Evolutionary conservation across 1,284 basidiomycete species (phyloP), one percentile per base, ranked within the genome.

Genomic region (Laetiporus sulphureus): DNA sequence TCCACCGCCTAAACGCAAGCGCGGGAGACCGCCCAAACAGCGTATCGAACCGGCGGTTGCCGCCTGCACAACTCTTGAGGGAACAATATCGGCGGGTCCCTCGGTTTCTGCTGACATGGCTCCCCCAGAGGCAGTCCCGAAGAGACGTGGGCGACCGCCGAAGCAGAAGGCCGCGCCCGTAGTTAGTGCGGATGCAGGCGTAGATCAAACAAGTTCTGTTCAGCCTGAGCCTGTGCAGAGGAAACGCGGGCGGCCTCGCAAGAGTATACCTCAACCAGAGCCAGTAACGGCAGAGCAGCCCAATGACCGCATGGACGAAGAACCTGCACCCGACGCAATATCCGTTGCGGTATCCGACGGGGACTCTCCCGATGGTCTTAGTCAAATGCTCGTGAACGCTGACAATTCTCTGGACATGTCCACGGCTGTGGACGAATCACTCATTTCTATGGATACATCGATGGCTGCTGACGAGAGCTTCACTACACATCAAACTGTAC

Each of bases 1-100:
- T n/a, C 57, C 53, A 2, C 49, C 52, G 43, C 55, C 56, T 19
- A 69, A 64, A 53, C 57, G 40, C 35, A 68, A 58, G 39, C 60
- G 66, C 29, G 66, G 63, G 5, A 59, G 68, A 15, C 62, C 67
- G 4, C 57, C 54, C 29, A 71, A 66, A 44, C 43, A 36, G 12
- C 32, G 16, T 15, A 13, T 31, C 8, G 32, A 41, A 20, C 19
- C 5, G 13, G 7, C 38, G 7, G 10, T 8, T 13, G 25, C 25
- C 13, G 13, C 25, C 7, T 8, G 13, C 25, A 27, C 25, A 13
- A 27, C 25, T 7, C 13, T 27, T 27, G 8, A 27, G 13, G 25
- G 25, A 7, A n/a, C n/a, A n/a, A n/a, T n/a, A n/a, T n/a, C n/a
- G n/a, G n/a, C n/a, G n/a, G n/a, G n/a, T n/a, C n/a, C n/a, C n/a